Conservation (phyloP, 805 yeast genomes). For the Blastobotrys peoriensis region DNA sequence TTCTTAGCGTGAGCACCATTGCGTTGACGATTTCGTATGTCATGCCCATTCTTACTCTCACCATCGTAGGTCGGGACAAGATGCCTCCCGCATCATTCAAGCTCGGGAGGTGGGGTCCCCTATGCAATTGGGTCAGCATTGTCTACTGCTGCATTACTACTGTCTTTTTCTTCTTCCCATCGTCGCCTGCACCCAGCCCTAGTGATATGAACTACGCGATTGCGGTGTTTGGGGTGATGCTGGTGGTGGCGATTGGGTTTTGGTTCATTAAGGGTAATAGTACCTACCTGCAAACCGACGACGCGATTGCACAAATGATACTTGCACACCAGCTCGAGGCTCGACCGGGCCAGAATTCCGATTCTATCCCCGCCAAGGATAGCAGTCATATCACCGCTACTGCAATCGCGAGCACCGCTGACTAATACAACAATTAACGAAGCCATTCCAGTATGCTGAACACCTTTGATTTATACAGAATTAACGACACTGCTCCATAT, state of each 20-base stretch:
- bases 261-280: conserved; percentile 14
- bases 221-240: conserved; percentile 41
- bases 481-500: too few relatives aligned
- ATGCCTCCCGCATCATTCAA: conserved; percentile 18
- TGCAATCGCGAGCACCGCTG: too few relatives aligned
- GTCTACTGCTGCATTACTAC: conserved; percentile 16
- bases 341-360: too few relatives aligned
- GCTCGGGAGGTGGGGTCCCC: conserved; percentile 18
- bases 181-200: conserved; percentile 29
- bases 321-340: neutral
- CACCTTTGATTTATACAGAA: too few relatives aligned
- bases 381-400: too few relatives aligned
- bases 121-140: conserved; percentile 15
- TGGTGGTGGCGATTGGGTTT: conserved; percentile 11
- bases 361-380: too few relatives aligned
- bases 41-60: conserved; percentile 48
- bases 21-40: conserved; percentile 69
- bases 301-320: neutral
- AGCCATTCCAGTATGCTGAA: too few relatives aligned
- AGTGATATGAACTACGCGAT: conserved; percentile 56
- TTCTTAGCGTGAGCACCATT: conserved; percentile 80
- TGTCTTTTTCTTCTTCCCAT: conserved; percentile 19
- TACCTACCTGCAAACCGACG: conserved; percentile 18
- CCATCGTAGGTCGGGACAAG: conserved; percentile 16
- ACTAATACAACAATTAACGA: too few relatives aligned